These are phyloP conservation scores for Porcisia deanei DNA, from an alignment of 208 protist genomes.

Conservation along the genomic window DNA sequence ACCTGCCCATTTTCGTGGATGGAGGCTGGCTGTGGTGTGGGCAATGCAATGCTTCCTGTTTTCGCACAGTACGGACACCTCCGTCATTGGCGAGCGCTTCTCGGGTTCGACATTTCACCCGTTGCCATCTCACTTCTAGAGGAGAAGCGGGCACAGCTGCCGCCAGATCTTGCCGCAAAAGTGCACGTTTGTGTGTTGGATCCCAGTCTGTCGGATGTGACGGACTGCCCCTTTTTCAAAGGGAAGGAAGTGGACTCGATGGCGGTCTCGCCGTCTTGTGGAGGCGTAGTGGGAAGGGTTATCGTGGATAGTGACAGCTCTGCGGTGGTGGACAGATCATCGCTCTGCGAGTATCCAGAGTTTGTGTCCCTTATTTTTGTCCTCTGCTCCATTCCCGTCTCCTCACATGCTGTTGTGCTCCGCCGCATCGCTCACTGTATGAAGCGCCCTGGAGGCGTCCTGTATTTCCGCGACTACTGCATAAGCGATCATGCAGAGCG, in stretches of 20 bases:
- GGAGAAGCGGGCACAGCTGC: constrained; percentile 43
- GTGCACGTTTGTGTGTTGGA: constrained; percentile 59
- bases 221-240: constrained; percentile 32
- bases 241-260: neutral
- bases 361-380: constrained; percentile 96
- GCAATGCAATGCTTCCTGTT: constrained; percentile 92
- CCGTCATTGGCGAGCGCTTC: constrained; percentile 51
- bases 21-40: constrained; percentile 95
- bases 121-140: constrained; percentile 85
- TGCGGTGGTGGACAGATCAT: neutral
- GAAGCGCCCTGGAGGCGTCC: constrained; percentile 53
- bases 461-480: constrained; percentile 92
- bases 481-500: constrained; percentile 72
- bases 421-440: constrained; percentile 66
- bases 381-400: constrained; percentile 89
- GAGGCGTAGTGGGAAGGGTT: neutral
- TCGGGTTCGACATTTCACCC: constrained; percentile 91
- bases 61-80: constrained; percentile 79
- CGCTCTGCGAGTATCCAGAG: constrained; percentile 24
- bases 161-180: constrained; percentile 41
- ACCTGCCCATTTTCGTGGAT: constrained; percentile 59
- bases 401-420: constrained; percentile 48
- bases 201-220: constrained; percentile 54
- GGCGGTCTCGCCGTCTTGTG: neutral
- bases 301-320: neutral